phyloP scores from a whole-genome alignment of 345 rosid species.

The Salix udensis region DNA sequence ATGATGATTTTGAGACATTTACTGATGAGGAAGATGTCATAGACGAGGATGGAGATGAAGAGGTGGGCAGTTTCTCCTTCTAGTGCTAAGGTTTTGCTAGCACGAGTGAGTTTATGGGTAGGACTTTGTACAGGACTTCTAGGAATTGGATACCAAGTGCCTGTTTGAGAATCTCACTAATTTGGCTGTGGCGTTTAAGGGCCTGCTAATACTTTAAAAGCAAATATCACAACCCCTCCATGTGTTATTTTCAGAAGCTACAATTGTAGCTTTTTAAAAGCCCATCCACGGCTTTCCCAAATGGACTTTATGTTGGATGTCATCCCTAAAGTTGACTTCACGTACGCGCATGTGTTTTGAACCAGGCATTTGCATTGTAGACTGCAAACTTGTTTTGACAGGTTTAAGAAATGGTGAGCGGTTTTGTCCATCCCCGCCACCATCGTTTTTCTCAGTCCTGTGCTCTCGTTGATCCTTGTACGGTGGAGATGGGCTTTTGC shows the following conservation, averaged over 20 bases:
- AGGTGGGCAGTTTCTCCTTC: conserved; percentile 39
- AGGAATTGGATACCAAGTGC: neutral
- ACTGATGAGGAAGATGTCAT: conserved; percentile 38
- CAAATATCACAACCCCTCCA: too few relatives aligned
- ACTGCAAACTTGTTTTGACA: neutral
- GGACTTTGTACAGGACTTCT: neutral
- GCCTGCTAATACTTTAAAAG: too few relatives aligned
- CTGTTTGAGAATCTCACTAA: too few relatives aligned
- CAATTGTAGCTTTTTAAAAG: too few relatives aligned
- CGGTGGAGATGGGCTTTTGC: neutral
- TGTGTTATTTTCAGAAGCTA: too few relatives aligned
- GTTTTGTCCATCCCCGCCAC: neutral
- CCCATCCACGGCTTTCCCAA: too few relatives aligned
- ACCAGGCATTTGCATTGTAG: neutral
- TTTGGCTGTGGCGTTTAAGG: too few relatives aligned
- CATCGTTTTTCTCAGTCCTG: neutral
- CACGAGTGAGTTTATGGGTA: neutral
- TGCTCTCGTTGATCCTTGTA: neutral
- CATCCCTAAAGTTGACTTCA: neutral
- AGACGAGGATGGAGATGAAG: conserved; percentile 50
- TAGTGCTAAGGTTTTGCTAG: conserved; percentile 5
- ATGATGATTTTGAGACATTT: conserved; percentile 26
- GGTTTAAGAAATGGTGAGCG: neutral
- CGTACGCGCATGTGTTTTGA: neutral
- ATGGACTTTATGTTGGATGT: too few relatives aligned